A percentile compares a stretch with the other conserved stretches of the same genome.
These are phyloP conservation scores for Colletotrichum sp. DNA, from an alignment of 2,329 filamentous ascomycete species.

Conservation along the genomic window DNA sequence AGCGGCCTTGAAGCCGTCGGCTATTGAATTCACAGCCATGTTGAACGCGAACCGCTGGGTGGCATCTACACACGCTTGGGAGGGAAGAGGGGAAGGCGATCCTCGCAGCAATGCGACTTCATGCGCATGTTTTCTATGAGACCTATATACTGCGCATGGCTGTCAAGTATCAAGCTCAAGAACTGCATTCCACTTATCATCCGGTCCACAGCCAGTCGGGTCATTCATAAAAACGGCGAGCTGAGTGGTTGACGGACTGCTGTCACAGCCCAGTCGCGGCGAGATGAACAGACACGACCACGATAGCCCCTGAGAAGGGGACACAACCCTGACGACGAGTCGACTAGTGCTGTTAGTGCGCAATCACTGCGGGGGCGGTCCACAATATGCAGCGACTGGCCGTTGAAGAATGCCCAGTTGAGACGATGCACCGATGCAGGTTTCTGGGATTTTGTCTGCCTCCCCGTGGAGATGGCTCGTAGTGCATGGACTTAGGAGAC, in stretches of 20 bases:
- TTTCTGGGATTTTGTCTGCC: background rate
- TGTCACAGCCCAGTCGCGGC: background rate
- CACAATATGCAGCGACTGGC: background rate
- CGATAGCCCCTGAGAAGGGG: background rate
- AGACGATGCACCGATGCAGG: background rate
- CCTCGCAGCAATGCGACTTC: background rate
- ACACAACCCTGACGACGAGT: background rate
- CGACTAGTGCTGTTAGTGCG: background rate
- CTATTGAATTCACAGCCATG: constrained; percentile 2
- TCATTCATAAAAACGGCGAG: constrained; percentile 1
- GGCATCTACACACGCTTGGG: background rate
- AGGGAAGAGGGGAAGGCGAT: background rate
- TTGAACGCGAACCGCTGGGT: background rate
- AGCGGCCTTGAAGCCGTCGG: background rate
- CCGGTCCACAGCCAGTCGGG: background rate
- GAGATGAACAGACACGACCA: background rate
- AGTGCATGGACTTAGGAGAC: background rate
- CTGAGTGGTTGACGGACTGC: background rate
- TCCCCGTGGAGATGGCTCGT: background rate
- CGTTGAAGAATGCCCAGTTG: background rate
- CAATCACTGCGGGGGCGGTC: background rate
- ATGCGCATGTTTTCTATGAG: background rate
- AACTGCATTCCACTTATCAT: background rate
- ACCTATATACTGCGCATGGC: constrained; percentile 3
- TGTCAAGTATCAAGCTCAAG: background rate